Percentiles rank a stretch among this genome's conserved stretches.
These are phyloP conservation scores for Dactylorhiza incarnata DNA, from an alignment of 106 monocot genomes.

Conservation along the genomic window DNA sequence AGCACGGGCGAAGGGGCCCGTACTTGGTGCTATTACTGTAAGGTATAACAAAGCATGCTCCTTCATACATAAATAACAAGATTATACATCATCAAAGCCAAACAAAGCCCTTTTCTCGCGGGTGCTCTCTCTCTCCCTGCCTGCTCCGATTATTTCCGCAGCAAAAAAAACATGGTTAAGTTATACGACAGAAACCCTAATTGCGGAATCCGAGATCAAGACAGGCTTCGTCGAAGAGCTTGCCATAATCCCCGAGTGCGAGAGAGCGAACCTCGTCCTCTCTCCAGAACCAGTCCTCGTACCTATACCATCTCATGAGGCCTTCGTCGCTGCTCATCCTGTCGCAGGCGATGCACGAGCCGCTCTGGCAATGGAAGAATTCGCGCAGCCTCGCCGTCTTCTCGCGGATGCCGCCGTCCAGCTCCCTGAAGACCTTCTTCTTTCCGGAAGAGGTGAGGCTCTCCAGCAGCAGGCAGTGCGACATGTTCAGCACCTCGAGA, in stretches of 20 bases:
- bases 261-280: slow-evolving; percentile 70
- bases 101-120: not conserved
- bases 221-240: slow-evolving; percentile 55
- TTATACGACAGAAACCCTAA: slow-evolving; percentile 4
- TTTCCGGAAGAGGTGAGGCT: slow-evolving; percentile 22
- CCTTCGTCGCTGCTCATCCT: slow-evolving; percentile 72
- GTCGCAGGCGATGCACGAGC: slow-evolving; percentile 39
- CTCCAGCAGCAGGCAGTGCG: slow-evolving; percentile 66
- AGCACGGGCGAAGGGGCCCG: too few relatives aligned
- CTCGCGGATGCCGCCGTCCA: slow-evolving; percentile 31
- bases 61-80: too few relatives aligned
- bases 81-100: too few relatives aligned
- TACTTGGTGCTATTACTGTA: too few relatives aligned
- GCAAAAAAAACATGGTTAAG: not conserved
- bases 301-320: slow-evolving; percentile 85
- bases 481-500: slow-evolving; percentile 83
- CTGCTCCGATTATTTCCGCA: not conserved
- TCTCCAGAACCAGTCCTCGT: slow-evolving; percentile 80
- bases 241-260: slow-evolving; percentile 48
- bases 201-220: slow-evolving; percentile 24
- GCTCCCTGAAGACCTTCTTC: slow-evolving; percentile 24
- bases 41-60: too few relatives aligned
- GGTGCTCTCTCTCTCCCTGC: not conserved
- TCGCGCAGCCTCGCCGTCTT: slow-evolving; percentile 45
- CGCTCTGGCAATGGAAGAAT: slow-evolving; percentile 49